Evolutionary conservation across 2,329 filamentous ascomycete genomes (phyloP).

Genomic region (Zalaria sp.): DNA sequence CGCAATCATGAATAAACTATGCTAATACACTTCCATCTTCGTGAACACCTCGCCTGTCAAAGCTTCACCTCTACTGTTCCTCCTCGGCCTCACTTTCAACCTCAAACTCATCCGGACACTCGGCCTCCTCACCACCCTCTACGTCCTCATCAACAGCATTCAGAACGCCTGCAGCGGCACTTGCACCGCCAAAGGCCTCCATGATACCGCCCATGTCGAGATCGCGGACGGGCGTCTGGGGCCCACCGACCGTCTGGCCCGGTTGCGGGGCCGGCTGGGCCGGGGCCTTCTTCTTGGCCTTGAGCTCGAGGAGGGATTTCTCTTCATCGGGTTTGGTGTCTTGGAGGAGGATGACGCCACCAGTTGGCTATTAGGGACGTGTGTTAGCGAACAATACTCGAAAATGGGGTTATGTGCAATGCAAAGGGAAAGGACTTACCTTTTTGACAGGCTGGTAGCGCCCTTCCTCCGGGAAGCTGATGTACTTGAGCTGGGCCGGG

Average conservation of each 20-base stretch:
- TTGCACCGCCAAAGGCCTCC: conserved; percentile 11
- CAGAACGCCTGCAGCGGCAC: conserved; percentile 54
- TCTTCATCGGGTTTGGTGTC: conserved; percentile 68
- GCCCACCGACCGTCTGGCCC: conserved; percentile 12
- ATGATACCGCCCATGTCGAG: conserved; percentile 19
- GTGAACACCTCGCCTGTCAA: too few species aligned
- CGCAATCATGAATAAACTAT: too few species aligned
- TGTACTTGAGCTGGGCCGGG: conserved; percentile 84
- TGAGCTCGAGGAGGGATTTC: conserved; percentile 77
- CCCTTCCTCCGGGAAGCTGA: conserved; percentile 69
- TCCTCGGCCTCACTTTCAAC: conserved; percentile 56
- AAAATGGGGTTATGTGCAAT: background rate
- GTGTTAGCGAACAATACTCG: conserved; percentile 24
- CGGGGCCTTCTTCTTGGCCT: conserved; percentile 61
- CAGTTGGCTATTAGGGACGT: conserved; percentile 53
- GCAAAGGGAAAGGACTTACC: conserved; percentile 35
- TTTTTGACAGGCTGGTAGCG: conserved; percentile 90
- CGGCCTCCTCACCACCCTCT: conserved; percentile 59
- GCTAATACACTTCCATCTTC: too few species aligned
- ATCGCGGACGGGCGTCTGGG: conserved; percentile 12
- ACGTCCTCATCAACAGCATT: conserved; percentile 79
- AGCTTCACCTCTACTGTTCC: too few species aligned
- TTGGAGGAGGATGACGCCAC: conserved; percentile 80
- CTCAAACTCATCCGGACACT: conserved; percentile 58
- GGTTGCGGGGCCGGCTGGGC: conserved; percentile 28